phyloP scores from a whole-genome alignment of 1,139 yeast species.

The Debaryomyces sp. region DNA sequence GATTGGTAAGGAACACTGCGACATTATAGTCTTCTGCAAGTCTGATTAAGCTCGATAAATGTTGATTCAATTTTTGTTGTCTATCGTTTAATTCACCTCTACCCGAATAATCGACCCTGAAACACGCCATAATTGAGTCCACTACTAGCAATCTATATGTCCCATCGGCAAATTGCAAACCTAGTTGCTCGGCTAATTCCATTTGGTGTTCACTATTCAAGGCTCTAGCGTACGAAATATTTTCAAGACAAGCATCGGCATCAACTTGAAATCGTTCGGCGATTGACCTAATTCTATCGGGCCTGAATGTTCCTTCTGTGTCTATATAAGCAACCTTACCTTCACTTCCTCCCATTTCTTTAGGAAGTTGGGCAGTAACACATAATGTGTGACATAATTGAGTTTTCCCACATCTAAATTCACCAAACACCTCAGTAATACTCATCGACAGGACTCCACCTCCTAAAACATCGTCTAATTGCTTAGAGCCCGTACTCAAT shows the following conservation, averaged over 20 bases:
- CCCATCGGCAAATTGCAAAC: conserved; percentile 52
- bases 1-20: conserved; percentile 63
- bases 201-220: conserved; percentile 63
- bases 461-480: conserved; percentile 55
- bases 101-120: conserved; percentile 62
- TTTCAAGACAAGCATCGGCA: conserved; percentile 53
- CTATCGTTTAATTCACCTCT: conserved; percentile 64
- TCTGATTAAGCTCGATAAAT: conserved; percentile 52
- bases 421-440: conserved; percentile 65
- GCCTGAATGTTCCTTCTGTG: conserved; percentile 63
- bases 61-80: conserved; percentile 61
- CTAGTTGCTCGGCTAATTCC: conserved; percentile 57
- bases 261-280: conserved; percentile 59
- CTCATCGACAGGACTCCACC: conserved; percentile 66
- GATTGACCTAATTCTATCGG: conserved; percentile 56
- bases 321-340: conserved; percentile 65
- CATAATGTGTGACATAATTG: conserved; percentile 63
- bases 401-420: conserved; percentile 63
- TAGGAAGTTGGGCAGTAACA: conserved; percentile 60
- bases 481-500: conserved; percentile 57
- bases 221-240: conserved; percentile 60
- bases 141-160: conserved; percentile 44
- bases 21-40: conserved; percentile 61
- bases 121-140: conserved; percentile 65
- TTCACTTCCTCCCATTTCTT: conserved; percentile 58